Percentiles rank a stretch among this genome's conserved stretches.
phyloP scores from a whole-genome alignment of 345 rosid species.

The Eucalyptus cloeziana region DNA sequence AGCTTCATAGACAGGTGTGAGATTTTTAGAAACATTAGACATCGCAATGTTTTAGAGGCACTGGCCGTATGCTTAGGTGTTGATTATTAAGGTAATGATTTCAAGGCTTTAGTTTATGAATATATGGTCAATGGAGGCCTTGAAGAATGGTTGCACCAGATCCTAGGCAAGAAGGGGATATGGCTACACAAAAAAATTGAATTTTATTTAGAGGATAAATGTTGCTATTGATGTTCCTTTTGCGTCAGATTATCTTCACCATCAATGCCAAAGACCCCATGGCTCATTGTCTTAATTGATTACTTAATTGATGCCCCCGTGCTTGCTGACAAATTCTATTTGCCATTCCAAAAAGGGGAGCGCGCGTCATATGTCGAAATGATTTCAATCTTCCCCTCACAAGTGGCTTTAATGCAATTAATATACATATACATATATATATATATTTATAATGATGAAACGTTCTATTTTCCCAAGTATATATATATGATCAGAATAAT shows the following conservation, averaged over 20 bases:
- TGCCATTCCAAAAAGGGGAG: neutral
- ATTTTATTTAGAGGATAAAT: rapidly evolving
- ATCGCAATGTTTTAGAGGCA: neutral
- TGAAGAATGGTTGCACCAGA: neutral
- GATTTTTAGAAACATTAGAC: neutral
- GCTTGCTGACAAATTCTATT: neutral
- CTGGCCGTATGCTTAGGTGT: rapidly evolving
- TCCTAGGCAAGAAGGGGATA: neutral
- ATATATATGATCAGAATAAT: rapidly evolving
- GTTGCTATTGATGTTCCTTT: neutral
- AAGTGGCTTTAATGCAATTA: neutral
- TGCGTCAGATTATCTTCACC: neutral
- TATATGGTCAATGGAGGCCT: neutral
- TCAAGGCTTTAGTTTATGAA: neutral
- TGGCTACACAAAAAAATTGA: neutral
- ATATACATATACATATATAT: no score
- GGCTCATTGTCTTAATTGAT: neutral
- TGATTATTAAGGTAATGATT: no score
- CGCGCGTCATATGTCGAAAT: neutral
- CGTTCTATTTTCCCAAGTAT: neutral
- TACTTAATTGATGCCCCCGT: neutral
- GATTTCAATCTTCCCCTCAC: neutral
- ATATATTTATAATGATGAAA: no score
- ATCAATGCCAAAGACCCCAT: neutral
- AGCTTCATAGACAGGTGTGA: neutral